Conservation (phyloP, 164 flowering plant genomes). For the Dillenia turbinata region DNA sequence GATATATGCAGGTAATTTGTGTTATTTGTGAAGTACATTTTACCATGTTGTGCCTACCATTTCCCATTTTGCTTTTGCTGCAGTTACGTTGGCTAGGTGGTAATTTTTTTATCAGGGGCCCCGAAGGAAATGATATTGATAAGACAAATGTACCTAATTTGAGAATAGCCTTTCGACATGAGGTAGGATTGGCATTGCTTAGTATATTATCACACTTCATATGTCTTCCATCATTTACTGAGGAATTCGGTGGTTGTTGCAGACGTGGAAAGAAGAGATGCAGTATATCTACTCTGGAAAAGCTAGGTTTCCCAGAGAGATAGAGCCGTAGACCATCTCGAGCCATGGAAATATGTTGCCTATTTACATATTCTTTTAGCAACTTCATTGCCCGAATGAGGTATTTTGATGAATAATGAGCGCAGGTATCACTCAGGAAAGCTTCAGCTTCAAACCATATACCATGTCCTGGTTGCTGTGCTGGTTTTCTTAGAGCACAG, state of each 20-base stretch:
- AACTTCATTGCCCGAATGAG: too few relatives aligned
- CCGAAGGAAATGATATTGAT: slow-evolving; percentile 64
- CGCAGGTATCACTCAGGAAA: too few relatives aligned
- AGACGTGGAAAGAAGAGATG: slow-evolving; percentile 76
- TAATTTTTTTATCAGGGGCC: slow-evolving; percentile 44
- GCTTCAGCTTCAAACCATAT: too few relatives aligned
- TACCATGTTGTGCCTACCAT: not conserved
- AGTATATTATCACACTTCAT: too few relatives aligned
- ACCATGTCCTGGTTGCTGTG: too few relatives aligned
- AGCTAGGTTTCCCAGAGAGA: slow-evolving; percentile 41
- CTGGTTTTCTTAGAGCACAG: too few relatives aligned
- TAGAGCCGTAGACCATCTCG: slow-evolving; percentile 16
- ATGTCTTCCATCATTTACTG: too few relatives aligned
- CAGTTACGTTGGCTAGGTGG: slow-evolving; percentile 55
- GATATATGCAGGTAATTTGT: not conserved
- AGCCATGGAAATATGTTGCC: not conserved
- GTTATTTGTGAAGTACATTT: not conserved
- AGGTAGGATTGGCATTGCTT: slow-evolving; percentile 21
- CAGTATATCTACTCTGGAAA: slow-evolving; percentile 47
- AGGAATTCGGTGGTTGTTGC: slow-evolving; percentile 13
- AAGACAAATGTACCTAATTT: slow-evolving; percentile 57
- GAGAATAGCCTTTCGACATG: slow-evolving; percentile 50
- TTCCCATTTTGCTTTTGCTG: slow-evolving; percentile 1
- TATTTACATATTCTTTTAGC: too few relatives aligned
- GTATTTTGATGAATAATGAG: too few relatives aligned